These are phyloP conservation scores for Ceratocystis albifundus DNA, from an alignment of 2,329 filamentous ascomycete species.

Conservation along the genomic window DNA sequence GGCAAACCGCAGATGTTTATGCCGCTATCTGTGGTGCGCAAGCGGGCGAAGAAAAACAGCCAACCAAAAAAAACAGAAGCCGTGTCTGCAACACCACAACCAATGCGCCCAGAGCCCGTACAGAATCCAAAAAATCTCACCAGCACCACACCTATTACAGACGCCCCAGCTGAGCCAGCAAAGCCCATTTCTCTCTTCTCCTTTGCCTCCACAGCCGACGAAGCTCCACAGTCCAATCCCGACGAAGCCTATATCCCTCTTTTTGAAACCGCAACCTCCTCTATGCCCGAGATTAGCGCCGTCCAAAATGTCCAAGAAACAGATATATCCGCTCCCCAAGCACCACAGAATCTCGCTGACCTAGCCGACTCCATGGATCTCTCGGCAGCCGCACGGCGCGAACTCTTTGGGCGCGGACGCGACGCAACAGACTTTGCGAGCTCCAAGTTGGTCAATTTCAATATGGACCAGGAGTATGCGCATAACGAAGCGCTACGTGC, in stretches of 20 bases:
- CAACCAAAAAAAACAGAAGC: conserved; percentile 26
- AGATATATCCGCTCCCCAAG: conserved; percentile 22
- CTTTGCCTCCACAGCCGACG: conserved; percentile 36
- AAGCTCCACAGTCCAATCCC: conserved; percentile 23
- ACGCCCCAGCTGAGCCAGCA: neutral
- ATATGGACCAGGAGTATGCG: conserved; percentile 76
- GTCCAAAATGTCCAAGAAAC: conserved; percentile 28
- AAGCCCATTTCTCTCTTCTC: conserved; percentile 59
- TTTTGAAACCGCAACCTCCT: conserved; percentile 33
- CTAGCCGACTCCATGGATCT: conserved; percentile 72
- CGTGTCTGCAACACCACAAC: neutral
- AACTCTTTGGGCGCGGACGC: conserved; percentile 66
- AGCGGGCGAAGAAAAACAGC: conserved; percentile 57
- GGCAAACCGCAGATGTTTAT: conserved; percentile 81
- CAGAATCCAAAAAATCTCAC: neutral
- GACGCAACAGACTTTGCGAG: conserved; percentile 35
- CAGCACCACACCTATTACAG: neutral
- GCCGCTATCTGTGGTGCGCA: conserved; percentile 72
- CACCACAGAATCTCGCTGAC: conserved; percentile 25
- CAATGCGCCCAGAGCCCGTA: neutral
- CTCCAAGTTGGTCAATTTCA: conserved; percentile 70
- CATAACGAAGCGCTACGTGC: conserved; percentile 69
- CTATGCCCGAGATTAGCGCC: conserved; percentile 27
- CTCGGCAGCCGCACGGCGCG: conserved; percentile 61
- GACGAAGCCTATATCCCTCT: conserved; percentile 40